A percentile compares a stretch with the other conserved stretches of the same genome.
These are phyloP conservation scores for Emergomyces africanus DNA, from an alignment of 2,329 filamentous ascomycete species.

Conservation along the genomic window DNA sequence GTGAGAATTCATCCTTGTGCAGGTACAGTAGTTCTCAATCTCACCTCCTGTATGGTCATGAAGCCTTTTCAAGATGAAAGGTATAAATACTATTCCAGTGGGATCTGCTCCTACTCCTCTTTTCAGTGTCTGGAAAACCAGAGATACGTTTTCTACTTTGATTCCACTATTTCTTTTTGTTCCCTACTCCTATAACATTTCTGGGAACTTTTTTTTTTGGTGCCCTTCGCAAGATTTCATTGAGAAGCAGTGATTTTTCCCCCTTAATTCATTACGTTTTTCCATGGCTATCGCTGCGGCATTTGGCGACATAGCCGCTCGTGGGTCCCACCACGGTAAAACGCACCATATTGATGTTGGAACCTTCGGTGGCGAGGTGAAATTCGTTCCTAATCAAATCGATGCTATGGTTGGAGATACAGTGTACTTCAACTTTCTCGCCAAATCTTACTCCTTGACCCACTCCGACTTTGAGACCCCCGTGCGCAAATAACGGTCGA, in stretches of 20 bases:
- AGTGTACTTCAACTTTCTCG: conserved; percentile 59
- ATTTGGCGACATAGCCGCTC: background rate
- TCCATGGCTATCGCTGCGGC: background rate
- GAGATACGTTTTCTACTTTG: background rate
- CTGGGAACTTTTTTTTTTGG: background rate
- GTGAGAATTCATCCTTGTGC: background rate
- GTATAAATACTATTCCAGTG: background rate
- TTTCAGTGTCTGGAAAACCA: background rate
- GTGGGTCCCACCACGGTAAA: background rate
- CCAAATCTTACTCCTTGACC: conserved; percentile 60
- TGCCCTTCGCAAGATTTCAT: too few species aligned
- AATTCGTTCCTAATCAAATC: conserved; percentile 50
- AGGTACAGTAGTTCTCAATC: background rate
- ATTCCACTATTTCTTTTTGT: background rate
- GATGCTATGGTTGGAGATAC: conserved; percentile 53
- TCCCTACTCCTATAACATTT: background rate
- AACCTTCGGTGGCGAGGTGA: background rate
- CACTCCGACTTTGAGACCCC: conserved; percentile 57
- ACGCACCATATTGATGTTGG: background rate
- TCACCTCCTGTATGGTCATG: background rate
- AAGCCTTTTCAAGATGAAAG: background rate
- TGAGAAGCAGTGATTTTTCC: background rate
- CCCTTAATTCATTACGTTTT: background rate
- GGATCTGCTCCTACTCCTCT: background rate
- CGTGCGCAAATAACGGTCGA: conserved; percentile 54